Percentiles rank a stretch among this genome's conserved stretches.
phyloP scores from a whole-genome alignment of 2,329 filamentous ascomycete species.

The Magnaporthiopsis incrustans region DNA sequence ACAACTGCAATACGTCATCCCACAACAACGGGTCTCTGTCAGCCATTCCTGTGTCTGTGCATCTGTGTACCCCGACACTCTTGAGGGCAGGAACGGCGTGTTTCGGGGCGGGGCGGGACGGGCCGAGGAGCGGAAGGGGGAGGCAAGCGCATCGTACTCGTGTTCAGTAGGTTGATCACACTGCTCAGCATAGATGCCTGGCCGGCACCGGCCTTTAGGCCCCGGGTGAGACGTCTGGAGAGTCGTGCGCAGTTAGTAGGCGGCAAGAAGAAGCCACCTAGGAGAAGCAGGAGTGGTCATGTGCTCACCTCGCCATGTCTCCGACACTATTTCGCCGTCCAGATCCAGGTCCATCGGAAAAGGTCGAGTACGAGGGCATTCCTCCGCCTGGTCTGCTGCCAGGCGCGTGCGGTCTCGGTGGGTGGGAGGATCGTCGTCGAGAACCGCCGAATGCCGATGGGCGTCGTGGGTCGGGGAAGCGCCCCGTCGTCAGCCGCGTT shows the following conservation, averaged over 20 bases:
- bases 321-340: conserved; percentile 20
- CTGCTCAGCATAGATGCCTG: conserved; percentile 85
- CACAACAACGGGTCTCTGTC: background rate
- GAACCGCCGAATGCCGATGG: background rate
- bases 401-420: background rate
- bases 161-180: conserved; percentile 92
- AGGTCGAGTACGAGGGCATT: conserved; percentile 49
- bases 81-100: background rate
- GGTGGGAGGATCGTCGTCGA: background rate
- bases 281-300: background rate
- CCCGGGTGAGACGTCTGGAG: conserved; percentile 46
- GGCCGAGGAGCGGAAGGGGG: background rate
- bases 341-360: conserved; percentile 37
- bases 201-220: conserved; percentile 69
- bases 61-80: background rate
- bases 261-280: too few species aligned
- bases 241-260: background rate
- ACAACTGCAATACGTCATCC: conserved; percentile 51
- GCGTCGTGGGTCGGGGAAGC: background rate
- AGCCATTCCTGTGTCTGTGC: background rate
- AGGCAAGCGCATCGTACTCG: conserved; percentile 52
- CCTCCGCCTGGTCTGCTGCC: conserved; percentile 6
- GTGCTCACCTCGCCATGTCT: conserved; percentile 41
- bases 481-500: background rate
- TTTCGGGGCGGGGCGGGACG: background rate